phyloP scores from a whole-genome alignment of 78 protist species.

The Tieghemostelium lacteum region DNA sequence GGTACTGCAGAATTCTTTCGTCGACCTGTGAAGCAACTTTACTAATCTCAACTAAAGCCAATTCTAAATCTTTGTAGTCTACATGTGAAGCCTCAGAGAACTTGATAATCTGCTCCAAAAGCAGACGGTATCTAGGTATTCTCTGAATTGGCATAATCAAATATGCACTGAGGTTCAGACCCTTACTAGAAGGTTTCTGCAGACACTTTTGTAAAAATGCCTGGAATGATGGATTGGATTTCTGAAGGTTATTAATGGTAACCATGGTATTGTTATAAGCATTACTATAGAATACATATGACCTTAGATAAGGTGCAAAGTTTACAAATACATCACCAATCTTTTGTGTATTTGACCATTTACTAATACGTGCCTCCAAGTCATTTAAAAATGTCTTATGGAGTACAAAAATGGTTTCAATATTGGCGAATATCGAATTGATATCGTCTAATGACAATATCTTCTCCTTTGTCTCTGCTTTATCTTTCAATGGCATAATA shows the following conservation, averaged over 20 bases:
- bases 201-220: conserved; percentile 48
- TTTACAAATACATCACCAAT: conserved; percentile 62
- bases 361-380: conserved; percentile 25
- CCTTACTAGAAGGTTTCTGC: conserved; percentile 59
- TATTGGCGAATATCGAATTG: conserved; percentile 41
- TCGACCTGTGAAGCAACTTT: conserved; percentile 32
- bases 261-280: conserved; percentile 26
- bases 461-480: conserved; percentile 31
- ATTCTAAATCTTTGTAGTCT: conserved; percentile 27
- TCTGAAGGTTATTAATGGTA: conserved; percentile 21
- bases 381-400: conserved; percentile 61
- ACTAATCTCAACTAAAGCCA: background rate
- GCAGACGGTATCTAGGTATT: conserved; percentile 58
- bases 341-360: conserved; percentile 56
- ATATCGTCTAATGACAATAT: conserved; percentile 56
- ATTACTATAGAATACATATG: conserved; percentile 52
- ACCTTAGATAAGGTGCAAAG: conserved; percentile 35
- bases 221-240: conserved; percentile 23
- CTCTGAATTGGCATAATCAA: conserved; percentile 77
- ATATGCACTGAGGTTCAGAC: conserved; percentile 36
- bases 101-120: conserved; percentile 35
- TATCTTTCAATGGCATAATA: conserved; percentile 52
- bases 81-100: conserved; percentile 21
- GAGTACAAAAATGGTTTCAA: conserved; percentile 50
- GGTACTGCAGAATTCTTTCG: conserved; percentile 48